Conservation (phyloP, 2,329 filamentous ascomycete genomes). For the Didymella arachidicola region DNA sequence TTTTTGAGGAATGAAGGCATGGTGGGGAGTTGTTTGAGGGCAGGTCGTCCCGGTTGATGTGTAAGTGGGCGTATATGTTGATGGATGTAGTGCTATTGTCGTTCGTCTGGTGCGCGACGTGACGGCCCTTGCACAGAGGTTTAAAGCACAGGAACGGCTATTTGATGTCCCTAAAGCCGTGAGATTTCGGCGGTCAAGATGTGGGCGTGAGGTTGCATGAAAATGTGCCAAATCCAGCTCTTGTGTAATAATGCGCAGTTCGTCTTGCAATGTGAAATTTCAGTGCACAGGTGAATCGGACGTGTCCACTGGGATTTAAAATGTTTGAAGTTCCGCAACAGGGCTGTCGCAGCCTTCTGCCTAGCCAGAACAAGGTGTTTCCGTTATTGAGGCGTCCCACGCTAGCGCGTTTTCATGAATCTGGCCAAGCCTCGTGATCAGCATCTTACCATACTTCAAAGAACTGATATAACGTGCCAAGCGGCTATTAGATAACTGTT, state of each 20-base stretch:
- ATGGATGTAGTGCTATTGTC: background rate
- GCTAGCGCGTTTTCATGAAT: slow-evolving; percentile 8
- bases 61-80: background rate
- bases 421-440: background rate
- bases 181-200: background rate
- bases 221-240: background rate
- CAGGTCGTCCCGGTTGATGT: no score
- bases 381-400: slow-evolving; percentile 18
- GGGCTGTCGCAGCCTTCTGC: slow-evolving; percentile 11
- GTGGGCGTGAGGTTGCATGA: background rate
- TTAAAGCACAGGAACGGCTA: background rate
- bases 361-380: slow-evolving; percentile 2
- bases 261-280: background rate
- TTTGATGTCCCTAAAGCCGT: background rate
- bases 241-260: background rate
- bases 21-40: background rate
- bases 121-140: background rate
- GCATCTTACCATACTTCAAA: background rate
- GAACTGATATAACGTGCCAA: background rate
- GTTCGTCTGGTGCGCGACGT: background rate
- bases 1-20: slow-evolving; percentile 16
- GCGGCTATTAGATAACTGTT: background rate
- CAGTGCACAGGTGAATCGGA: background rate
- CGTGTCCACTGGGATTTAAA: background rate
- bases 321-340: background rate